Evolutionary conservation across 1,139 yeast species (phyloP), one percentile per base, ranked within the genome.

Genomic region (Blastobotrys ciferrii): DNA sequence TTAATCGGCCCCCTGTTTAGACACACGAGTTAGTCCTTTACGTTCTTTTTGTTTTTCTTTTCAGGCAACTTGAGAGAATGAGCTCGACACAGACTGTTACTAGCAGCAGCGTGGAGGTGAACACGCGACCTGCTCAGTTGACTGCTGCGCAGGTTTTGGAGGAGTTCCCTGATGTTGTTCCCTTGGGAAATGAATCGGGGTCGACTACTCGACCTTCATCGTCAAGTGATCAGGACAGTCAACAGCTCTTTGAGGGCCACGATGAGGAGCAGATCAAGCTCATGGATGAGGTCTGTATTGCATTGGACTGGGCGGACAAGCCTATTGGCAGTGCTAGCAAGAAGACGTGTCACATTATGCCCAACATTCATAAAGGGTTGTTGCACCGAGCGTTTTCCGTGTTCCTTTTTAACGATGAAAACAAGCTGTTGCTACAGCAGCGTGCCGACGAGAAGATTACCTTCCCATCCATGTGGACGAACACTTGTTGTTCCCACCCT

Each of bases 401-500:
- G 28, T 92, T 92, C 64, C 72, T 91, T 52, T 94, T 92, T 73
- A 84, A 89, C 67, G 80, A 78, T 41, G 80, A 87, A 45, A 82
- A 82, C 51, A 78, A 84, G 69, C 76, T 94, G 55, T 75, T 92
- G 57, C 76, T 92, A 59, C 98, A 92, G 70, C 95, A 88, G 70
- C 81, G 99, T 60, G 98, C 99, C 0, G 83, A 83, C 51, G 98
- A 92, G 66, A 92, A 92, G 69, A 92, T 92, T 71, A 92, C 99
- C 1, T 92, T 92, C 69, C 95, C 98, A 1, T 81, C 80, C 51
- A 81, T 88, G 84, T 92, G 99, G 99, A 92, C 99, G 38, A 92
- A 92, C 67, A 94, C 99, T 2, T 94, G 98, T 69, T 92, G 99
- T 67, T 91, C 98, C 0, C 99, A 92, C 68, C 99, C 99, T 4